Conservation (phyloP, 129 eudicot species). For the Pittosporum tobira region DNA sequence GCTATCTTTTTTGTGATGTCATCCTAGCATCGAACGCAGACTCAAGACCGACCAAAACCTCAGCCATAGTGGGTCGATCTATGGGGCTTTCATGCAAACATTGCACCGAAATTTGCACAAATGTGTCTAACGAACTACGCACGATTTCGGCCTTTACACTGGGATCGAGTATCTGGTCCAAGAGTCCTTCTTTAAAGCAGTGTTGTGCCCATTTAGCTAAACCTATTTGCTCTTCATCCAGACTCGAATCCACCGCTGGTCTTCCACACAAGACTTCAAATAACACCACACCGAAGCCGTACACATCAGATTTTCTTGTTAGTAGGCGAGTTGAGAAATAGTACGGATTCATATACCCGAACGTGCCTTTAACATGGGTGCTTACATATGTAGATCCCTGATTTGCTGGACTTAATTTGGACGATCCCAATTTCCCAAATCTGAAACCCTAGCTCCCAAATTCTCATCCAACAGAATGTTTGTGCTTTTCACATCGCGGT, state of each 20-base stretch:
- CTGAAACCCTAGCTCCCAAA: conserved; percentile 8
- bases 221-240: too few relatives aligned
- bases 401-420: conserved; percentile 12
- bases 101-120: conserved; percentile 11
- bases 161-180: conserved; percentile 6
- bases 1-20: not conserved
- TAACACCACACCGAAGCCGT: too few relatives aligned
- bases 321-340: too few relatives aligned
- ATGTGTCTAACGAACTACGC: conserved; percentile 5
- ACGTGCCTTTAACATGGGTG: conserved; percentile 3
- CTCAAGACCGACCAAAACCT: conserved; percentile 24
- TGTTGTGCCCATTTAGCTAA: conserved; percentile 8
- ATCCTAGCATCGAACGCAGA: conserved; percentile 6
- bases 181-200: conserved; percentile 5
- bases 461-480: too few relatives aligned
- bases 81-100: conserved; percentile 8
- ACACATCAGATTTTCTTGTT: too few relatives aligned
- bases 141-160: conserved; percentile 6
- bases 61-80: conserved; percentile 29
- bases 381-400: too few relatives aligned
- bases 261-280: too few relatives aligned
- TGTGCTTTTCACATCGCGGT: too few relatives aligned
- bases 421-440: not conserved
- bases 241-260: conserved; percentile 15
- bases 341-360: not conserved